Evolutionary conservation across 75 land plant species (phyloP).

Genomic region (Cryptomeria japonica): DNA sequence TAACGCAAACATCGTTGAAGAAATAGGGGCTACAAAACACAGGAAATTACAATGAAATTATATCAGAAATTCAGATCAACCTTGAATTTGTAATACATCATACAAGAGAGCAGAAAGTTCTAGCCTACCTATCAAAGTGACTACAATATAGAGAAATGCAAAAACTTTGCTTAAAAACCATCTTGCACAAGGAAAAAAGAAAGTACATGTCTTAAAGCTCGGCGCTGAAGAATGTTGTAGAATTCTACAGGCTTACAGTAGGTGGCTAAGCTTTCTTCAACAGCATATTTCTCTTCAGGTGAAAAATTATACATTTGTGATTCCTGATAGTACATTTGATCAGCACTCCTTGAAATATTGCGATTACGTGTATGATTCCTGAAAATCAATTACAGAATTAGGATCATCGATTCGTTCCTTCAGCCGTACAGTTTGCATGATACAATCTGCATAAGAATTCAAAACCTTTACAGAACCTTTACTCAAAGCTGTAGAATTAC

Average conservation of each 20-base stretch:
- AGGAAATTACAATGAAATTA: not conserved
- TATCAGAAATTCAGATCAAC: not conserved
- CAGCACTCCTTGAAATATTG: conserved; percentile 41
- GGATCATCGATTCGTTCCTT: not conserved
- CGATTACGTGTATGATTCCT: conserved; percentile 30
- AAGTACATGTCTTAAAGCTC: conserved; percentile 61
- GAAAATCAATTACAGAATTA: conserved; percentile 2
- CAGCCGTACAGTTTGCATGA: not conserved
- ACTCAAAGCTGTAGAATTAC: not conserved
- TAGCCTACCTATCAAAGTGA: not conserved
- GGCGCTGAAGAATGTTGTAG: conserved; percentile 83
- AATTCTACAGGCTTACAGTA: conserved; percentile 96
- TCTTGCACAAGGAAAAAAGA: not conserved
- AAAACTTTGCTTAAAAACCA: not conserved
- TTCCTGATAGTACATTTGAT: conserved; percentile 61
- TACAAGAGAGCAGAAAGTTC: not conserved
- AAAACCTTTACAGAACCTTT: not conserved
- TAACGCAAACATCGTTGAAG: conserved; percentile 83
- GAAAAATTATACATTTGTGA: conserved; percentile 39
- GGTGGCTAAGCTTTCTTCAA: conserved; percentile 76
- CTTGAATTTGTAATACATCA: not conserved
- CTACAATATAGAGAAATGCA: not conserved
- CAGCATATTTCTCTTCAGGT: conserved; percentile 67
- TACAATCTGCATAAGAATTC: not conserved
- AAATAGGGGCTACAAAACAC: conserved; percentile 79